Evolutionary conservation across 768 basidiomycete genomes (phyloP).

Genomic region (Pisolithus tinctorius): DNA sequence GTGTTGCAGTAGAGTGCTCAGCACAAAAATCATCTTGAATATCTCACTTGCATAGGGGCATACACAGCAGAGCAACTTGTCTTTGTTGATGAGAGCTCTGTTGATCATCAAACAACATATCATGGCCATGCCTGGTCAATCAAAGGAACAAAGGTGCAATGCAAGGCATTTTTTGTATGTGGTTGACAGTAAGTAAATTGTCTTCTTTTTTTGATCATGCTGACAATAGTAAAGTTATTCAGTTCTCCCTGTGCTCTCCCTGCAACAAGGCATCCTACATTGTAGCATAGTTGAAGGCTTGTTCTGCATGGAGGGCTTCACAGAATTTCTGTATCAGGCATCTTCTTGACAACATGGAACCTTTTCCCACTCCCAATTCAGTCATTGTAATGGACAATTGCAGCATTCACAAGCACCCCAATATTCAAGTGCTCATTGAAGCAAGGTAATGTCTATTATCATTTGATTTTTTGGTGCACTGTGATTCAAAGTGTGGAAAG

Average conservation of each 20-base stretch:
- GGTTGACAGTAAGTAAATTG: neutral
- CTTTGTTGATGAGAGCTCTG: conserved; percentile 21
- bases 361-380: conserved; percentile 28
- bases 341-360: conserved; percentile 32
- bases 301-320: conserved; percentile 23
- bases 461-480: neutral
- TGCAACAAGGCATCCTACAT: neutral
- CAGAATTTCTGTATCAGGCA: conserved; percentile 26
- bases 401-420: conserved; percentile 25
- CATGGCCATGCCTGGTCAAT: conserved; percentile 17
- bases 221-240: neutral
- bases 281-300: conserved; percentile 15
- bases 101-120: conserved; percentile 15
- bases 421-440: conserved; percentile 25
- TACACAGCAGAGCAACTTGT: conserved; percentile 4
- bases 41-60: neutral
- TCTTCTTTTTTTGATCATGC: neutral
- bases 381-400: conserved; percentile 37
- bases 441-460: conserved; percentile 13
- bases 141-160: conserved; percentile 9
- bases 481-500: no score
- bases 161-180: conserved; percentile 14
- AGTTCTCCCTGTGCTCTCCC: neutral
- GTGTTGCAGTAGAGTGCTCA: neutral
- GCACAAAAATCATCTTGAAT: neutral